Evolutionary conservation across 495 filamentous ascomycete species (phyloP), one percentile per base, ranked within the genome.

Genomic region (Haplographium delicatum): DNA sequence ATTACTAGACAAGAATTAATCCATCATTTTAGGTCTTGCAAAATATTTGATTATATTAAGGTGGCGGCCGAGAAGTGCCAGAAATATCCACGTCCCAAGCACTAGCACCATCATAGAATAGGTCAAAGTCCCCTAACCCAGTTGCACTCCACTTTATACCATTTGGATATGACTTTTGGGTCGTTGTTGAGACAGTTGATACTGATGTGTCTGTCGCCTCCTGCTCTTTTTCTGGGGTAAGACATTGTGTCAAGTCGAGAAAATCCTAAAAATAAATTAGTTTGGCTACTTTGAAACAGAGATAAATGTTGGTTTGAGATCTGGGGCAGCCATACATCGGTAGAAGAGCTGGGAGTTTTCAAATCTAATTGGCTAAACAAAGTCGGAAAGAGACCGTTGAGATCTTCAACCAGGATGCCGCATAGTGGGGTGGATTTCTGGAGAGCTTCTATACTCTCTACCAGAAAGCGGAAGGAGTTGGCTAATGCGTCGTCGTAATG

Each of bases 331-430:
- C n/a, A n/a, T 39, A 39, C 35, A 39, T 39, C 35, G 22, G 16
- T 39, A 19, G 22, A 39, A 8, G 35, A 39, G 7, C 22, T 19
- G 22, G 35, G 16, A 39, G 22, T 15, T 19, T 20, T 18, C 16
- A 19, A 19, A 19, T 39, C 35, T 19, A 47, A 18, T 13, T 26
- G 16, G 23, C 16, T 30, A 2, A 47, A 23, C 19, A 50, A 19
- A 15, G 33, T 23, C 10, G 46, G 46, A 22, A 23, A 50, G 10
- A 39, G 22, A 7, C n/a, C 18, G 13, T 50, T 28, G 33, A 50
- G 16, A 34, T 50, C 46, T 18, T 38, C n/a, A 16, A 27, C 23
- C 22, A 39, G 23, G 16, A 27, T 28, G 16, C 5, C 33, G 3
- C 33, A n/a, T 20, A 50, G n/a, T 5, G 19, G 18, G 6, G 33